These are phyloP conservation scores for Hansenula anomala DNA, from an alignment of 1,139 yeast genomes.

Conservation along the genomic window DNA sequence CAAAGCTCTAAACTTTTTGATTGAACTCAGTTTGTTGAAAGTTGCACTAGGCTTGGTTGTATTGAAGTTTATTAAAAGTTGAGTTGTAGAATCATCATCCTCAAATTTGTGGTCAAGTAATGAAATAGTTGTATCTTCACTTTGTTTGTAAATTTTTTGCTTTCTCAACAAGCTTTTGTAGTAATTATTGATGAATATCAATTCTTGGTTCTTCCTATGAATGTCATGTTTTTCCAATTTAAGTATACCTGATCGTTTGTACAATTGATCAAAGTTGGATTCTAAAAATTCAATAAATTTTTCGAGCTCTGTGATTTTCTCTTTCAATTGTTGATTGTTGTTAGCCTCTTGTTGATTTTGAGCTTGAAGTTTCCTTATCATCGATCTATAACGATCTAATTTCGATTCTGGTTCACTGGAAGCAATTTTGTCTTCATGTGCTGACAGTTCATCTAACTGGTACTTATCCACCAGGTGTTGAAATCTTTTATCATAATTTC, in stretches of 20 bases:
- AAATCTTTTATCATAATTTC: not conserved
- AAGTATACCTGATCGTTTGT: conserved; percentile 5
- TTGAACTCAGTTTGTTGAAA: no score
- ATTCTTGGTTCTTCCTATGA: not conserved
- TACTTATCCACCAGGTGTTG: not conserved
- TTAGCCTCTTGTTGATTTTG: conserved; percentile 4
- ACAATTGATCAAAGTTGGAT: conserved; percentile 15
- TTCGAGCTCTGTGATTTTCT: conserved; percentile 12
- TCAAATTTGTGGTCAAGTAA: no score
- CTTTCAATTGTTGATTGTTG: conserved; percentile 2
- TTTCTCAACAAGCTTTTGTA: not conserved
- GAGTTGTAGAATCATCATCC: conserved; percentile 4
- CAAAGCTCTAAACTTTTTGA: no score
- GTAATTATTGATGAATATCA: not conserved
- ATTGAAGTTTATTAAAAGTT: not conserved
- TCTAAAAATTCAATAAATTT: conserved; percentile 16
- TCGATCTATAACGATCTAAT: conserved; percentile 3
- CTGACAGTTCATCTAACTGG: not conserved
- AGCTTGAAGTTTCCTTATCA: not conserved
- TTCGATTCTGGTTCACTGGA: conserved; percentile 5
- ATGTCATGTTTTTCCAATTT: not conserved
- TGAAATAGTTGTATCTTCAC: not conserved
- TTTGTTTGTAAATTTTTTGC: not conserved
- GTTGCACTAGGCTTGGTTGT: not conserved
- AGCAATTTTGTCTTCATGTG: not conserved